These are phyloP conservation scores for Syncephalastrum racemosum DNA, from an alignment of 371 early-diverging fungal genomes.

Conservation along the genomic window DNA sequence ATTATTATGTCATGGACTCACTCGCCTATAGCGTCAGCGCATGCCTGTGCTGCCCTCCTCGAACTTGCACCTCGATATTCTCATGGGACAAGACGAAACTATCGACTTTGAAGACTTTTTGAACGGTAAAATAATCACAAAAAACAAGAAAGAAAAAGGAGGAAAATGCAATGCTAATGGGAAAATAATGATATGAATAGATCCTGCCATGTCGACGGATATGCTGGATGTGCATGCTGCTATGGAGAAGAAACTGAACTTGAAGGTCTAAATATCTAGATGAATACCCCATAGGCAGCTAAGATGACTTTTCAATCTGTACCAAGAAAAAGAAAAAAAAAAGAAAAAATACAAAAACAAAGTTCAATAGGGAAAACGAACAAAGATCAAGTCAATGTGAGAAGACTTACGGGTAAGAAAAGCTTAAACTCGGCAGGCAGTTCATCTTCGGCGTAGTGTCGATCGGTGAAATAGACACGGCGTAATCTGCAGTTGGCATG, in stretches of 20 bases:
- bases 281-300: no score
- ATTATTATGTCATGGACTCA: not conserved
- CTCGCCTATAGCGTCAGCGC: conserved; percentile 39
- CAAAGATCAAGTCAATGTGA: not conserved
- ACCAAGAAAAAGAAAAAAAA: no score
- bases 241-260: conserved; percentile 63
- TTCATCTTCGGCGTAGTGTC: conserved; percentile 88
- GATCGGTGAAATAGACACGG: conserved; percentile 89
- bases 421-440: conserved; percentile 92
- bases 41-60: conserved; percentile 70
- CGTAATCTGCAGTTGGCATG: conserved; percentile 92
- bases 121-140: conserved; percentile 52
- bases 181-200: conserved; percentile 28
- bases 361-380: not conserved
- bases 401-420: conserved; percentile 68
- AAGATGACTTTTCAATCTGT: no score
- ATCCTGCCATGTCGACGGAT: conserved; percentile 61
- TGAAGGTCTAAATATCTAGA: conserved; percentile 26
- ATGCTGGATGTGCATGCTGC: conserved; percentile 61
- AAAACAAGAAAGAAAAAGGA: no score
- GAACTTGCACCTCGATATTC: conserved; percentile 82
- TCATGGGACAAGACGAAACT: conserved; percentile 83
- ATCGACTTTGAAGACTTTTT: conserved; percentile 92
- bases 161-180: not conserved
- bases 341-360: no score